Base-by-base conservation (phyloP, 257 asterid genomes). In the Gardenia jasminoides region DNA sequence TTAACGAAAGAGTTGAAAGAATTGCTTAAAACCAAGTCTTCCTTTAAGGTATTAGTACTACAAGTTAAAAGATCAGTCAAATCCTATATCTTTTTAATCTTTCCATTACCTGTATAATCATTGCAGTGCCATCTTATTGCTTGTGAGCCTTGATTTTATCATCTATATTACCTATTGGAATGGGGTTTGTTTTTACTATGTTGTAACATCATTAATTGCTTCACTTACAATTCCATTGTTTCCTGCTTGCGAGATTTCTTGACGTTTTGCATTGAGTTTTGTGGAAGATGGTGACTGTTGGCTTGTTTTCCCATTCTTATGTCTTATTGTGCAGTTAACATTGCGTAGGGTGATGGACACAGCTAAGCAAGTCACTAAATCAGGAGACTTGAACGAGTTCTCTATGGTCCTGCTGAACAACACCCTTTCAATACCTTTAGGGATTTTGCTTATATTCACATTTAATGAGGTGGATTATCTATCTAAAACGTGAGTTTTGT, bases 401-500 rank as follows among this genome's bases (percentile, higher is more conserved):
- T 90, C 98, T 31, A 94, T 94, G 98, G 98, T 94, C 82, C 81
- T 94, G 91, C 91, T 94, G 78, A 94, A 92, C 88, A 94, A 94
- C 82, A 84, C 87, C 81, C 98, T 94, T 80, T 94, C 98, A 10
- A 72, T 94, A 79, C 98, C 98, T 22, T 85, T 94, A 24, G 98
- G 97, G 70, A 59, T 88, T 72, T 72, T 90, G 31, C 98, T 94
- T 72, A 33, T 94, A 62, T 79, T 92, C 67, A 81, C 84, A 67
- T 91, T 92, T 89, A 88, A 91, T 59, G 98, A 94, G 87, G 88
- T 87, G 75, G 97, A 91, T 59, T 94, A 94, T 83, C 94, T 94
- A 74, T 88, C 82, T 77, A 89, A 85, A 73, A 92, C 98, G 98
- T 94, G 80, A 92, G 98, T 83, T 78, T 59, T 62, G 59, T 43